These are phyloP conservation scores for Vigna nakashimae DNA, from an alignment of 306 rosid species.

Conservation along the genomic window DNA sequence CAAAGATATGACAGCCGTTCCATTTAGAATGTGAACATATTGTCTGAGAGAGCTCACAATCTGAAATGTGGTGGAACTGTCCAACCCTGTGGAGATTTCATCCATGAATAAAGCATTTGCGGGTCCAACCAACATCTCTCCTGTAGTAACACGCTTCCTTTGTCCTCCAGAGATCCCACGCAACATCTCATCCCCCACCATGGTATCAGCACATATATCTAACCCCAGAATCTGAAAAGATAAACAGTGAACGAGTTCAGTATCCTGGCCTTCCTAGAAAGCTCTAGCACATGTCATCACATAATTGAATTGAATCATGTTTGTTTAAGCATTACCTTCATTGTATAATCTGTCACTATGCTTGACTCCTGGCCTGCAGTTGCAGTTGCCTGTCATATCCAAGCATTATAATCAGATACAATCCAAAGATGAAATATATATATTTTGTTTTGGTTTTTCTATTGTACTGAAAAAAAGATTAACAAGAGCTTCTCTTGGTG, in stretches of 20 bases:
- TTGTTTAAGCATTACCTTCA: slow-evolving; percentile 13
- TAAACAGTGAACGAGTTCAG: slow-evolving; percentile 3
- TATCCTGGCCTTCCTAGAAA: not conserved
- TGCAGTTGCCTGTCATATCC: slow-evolving; percentile 46
- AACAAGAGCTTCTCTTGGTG: slow-evolving; percentile 6
- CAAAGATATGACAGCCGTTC: slow-evolving; percentile 51
- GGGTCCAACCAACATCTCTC: slow-evolving; percentile 72
- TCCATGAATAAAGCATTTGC: slow-evolving; percentile 68
- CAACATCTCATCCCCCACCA: slow-evolving; percentile 90
- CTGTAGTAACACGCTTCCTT: slow-evolving; percentile 89
- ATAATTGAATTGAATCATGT: not conserved
- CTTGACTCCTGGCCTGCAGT: slow-evolving; percentile 68
- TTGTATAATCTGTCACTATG: slow-evolving; percentile 15
- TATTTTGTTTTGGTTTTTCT: not conserved
- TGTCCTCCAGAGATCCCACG: slow-evolving; percentile 95
- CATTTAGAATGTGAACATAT: slow-evolving; percentile 47
- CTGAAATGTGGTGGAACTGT: slow-evolving; percentile 72
- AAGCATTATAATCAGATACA: slow-evolving; percentile 11
- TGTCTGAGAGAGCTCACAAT: slow-evolving; percentile 60
- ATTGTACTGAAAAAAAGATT: not conserved
- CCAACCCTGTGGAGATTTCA: slow-evolving; percentile 70
- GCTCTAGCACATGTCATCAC: not conserved
- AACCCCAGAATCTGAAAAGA: slow-evolving; percentile 76
- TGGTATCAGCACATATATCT: slow-evolving; percentile 83
- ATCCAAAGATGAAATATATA: not conserved